Evolutionary conservation across 2,329 filamentous ascomycete genomes (phyloP).

Genomic region (Pyricularia pennisetigena): DNA sequence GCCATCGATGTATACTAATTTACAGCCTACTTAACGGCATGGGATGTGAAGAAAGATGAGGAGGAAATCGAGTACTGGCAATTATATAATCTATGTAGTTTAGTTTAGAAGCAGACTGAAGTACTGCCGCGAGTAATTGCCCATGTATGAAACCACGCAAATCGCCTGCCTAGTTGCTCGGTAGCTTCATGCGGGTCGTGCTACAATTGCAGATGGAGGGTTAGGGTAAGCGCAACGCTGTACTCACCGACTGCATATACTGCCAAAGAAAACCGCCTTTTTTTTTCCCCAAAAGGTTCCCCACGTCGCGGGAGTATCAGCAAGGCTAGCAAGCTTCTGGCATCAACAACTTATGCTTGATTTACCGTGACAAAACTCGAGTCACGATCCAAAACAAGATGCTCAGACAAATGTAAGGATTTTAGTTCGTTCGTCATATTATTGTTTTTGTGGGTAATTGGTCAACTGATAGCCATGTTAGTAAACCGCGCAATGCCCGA

Average conservation of each 20-base stretch:
- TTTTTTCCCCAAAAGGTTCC: neutral
- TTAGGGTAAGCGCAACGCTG: neutral
- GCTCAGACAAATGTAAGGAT: conserved; percentile 12
- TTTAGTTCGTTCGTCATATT: neutral
- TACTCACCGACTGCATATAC: neutral
- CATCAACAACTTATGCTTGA: neutral
- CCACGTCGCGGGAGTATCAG: neutral
- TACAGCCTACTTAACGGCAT: neutral
- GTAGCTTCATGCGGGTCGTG: too few relatives aligned
- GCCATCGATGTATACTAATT: neutral
- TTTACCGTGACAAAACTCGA: neutral
- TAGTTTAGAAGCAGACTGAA: neutral
- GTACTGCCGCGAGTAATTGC: too few relatives aligned
- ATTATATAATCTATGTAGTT: neutral
- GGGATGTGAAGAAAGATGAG: neutral
- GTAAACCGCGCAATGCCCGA: conserved; percentile 63
- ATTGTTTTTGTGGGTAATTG: too few relatives aligned
- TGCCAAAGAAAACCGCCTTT: neutral
- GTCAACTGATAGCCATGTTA: conserved; percentile 14
- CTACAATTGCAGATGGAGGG: neutral
- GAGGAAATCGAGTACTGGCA: neutral
- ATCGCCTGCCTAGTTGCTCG: too few relatives aligned
- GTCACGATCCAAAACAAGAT: conserved; percentile 3
- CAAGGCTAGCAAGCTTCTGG: neutral
- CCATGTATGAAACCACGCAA: too few relatives aligned